A percentile compares a stretch with the other conserved stretches of the same genome.
Evolutionary conservation across 2,329 filamentous ascomycete genomes (phyloP).

Genomic region (Fusarium palustre): DNA sequence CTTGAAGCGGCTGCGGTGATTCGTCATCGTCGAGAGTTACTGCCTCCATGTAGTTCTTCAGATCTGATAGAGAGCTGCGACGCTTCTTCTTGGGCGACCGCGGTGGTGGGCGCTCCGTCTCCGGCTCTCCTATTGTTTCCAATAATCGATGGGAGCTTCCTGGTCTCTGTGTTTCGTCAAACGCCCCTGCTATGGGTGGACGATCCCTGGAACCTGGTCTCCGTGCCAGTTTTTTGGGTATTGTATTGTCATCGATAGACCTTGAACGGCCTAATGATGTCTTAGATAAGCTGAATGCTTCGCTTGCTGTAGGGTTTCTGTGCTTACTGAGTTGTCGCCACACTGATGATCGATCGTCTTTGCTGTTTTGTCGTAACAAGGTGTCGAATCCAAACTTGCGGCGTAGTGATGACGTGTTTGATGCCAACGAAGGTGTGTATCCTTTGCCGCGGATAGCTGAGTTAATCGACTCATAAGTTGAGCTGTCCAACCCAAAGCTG

Average conservation of each 20-base stretch:
- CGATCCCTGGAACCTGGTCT: constrained; percentile 70
- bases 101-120: constrained; percentile 54
- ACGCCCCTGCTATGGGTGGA: constrained; percentile 70
- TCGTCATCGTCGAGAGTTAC: constrained; percentile 61
- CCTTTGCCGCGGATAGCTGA: constrained; percentile 68
- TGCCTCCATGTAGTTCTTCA: constrained; percentile 75
- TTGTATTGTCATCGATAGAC: constrained; percentile 78
- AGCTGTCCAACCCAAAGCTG: constrained; percentile 53
- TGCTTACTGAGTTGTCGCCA: constrained; percentile 92
- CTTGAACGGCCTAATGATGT: constrained; percentile 75
- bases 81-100: constrained; percentile 78
- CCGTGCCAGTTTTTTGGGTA: constrained; percentile 52
- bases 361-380: constrained; percentile 82
- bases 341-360: constrained; percentile 79
- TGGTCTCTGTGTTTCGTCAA: constrained; percentile 69
- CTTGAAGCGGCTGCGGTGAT: constrained; percentile 61
- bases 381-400: constrained; percentile 85
- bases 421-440: constrained; percentile 80
- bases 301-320: constrained; percentile 70
- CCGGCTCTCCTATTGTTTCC: constrained; percentile 70
- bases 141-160: constrained; percentile 68
- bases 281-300: constrained; percentile 73
- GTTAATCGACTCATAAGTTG: constrained; percentile 69
- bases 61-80: constrained; percentile 90
- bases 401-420: constrained; percentile 86